Evolutionary conservation across 768 basidiomycete species (phyloP).

Genomic region (Podaxis sp.): DNA sequence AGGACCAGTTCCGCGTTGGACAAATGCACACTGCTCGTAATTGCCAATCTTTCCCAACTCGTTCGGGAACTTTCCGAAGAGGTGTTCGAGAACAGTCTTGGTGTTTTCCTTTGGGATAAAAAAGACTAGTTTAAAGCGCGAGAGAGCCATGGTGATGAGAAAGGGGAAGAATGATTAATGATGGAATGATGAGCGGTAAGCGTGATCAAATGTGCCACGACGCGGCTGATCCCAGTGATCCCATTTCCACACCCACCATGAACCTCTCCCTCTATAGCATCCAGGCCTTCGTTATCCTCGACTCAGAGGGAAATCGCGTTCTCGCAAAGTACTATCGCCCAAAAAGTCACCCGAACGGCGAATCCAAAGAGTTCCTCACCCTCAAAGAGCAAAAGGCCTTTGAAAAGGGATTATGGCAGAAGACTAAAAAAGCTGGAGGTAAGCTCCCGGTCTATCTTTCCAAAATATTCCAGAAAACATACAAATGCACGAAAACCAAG

Average conservation of each 20-base stretch:
- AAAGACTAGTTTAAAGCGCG: conserved; percentile 54
- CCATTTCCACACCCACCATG: conserved; percentile 32
- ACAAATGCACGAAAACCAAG: background rate
- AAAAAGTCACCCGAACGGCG: conserved; percentile 59
- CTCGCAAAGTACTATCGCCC: conserved; percentile 94
- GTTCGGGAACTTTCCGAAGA: conserved; percentile 46
- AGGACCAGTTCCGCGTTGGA: conserved; percentile 52
- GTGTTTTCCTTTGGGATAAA: conserved; percentile 47
- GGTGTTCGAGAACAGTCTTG: conserved; percentile 37
- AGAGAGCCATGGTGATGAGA: conserved; percentile 21
- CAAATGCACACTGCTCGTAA: conserved; percentile 56
- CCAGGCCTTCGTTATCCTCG: conserved; percentile 86
- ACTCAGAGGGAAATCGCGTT: conserved; percentile 93
- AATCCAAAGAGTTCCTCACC: conserved; percentile 61
- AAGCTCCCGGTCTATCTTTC: conserved; percentile 23
- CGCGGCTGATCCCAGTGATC: background rate
- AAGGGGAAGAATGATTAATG: background rate
- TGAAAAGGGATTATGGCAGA: conserved; percentile 94
- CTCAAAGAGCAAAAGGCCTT: conserved; percentile 94
- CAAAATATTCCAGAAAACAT: background rate
- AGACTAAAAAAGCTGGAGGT: conserved; percentile 95
- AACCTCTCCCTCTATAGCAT: conserved; percentile 90
- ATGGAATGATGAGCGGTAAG: background rate
- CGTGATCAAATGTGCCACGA: background rate
- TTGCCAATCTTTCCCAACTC: conserved; percentile 51